These are phyloP conservation scores for Rubroboletus pulcherrimus DNA, from an alignment of 768 basidiomycete genomes.

Conservation along the genomic window DNA sequence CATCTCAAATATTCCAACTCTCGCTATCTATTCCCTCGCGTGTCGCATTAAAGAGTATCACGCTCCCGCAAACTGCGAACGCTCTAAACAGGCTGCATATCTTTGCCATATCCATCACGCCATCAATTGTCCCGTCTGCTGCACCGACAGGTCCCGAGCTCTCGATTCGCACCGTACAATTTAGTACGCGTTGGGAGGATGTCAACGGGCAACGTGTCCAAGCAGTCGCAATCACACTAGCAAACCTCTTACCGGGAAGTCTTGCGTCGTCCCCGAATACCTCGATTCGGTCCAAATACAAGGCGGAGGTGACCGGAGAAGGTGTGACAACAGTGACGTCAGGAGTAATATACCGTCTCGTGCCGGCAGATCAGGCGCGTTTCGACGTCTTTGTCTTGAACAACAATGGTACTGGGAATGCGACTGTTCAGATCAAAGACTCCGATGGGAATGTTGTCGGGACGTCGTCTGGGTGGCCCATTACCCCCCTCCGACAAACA, in stretches of 20 bases:
- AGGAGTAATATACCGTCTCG: slow-evolving; percentile 43
- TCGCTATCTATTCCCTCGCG: slow-evolving; percentile 43
- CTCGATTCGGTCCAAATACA: slow-evolving; percentile 33
- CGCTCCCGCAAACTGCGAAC: slow-evolving; percentile 37
- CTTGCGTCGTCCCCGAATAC: slow-evolving; percentile 23
- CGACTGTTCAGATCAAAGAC: slow-evolving; percentile 34
- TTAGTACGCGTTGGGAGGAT: slow-evolving; percentile 45
- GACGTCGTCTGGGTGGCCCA: slow-evolving; percentile 36
- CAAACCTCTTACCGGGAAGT: slow-evolving; percentile 44
- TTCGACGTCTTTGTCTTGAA: slow-evolving; percentile 47
- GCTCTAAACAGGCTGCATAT: slow-evolving; percentile 39
- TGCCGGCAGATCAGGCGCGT: slow-evolving; percentile 47
- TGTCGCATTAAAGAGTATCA: slow-evolving; percentile 40
- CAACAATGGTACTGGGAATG: slow-evolving; percentile 25
- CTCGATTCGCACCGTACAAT: slow-evolving; percentile 40
- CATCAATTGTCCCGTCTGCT: slow-evolving; percentile 27
- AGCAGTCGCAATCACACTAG: slow-evolving; percentile 48
- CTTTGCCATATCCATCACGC: slow-evolving; percentile 40
- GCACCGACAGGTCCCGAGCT: slow-evolving; percentile 27
- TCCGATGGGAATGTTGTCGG: slow-evolving; percentile 34
- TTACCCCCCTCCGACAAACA: slow-evolving; percentile 34
- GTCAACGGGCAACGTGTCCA: slow-evolving; percentile 39
- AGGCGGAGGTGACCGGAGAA: slow-evolving; percentile 36
- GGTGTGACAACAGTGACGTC: slow-evolving; percentile 41
- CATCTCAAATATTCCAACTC: slow-evolving; percentile 42